These are phyloP conservation scores for Fusarium sambucinum DNA, from an alignment of 2,329 filamentous ascomycete genomes.

Conservation along the genomic window DNA sequence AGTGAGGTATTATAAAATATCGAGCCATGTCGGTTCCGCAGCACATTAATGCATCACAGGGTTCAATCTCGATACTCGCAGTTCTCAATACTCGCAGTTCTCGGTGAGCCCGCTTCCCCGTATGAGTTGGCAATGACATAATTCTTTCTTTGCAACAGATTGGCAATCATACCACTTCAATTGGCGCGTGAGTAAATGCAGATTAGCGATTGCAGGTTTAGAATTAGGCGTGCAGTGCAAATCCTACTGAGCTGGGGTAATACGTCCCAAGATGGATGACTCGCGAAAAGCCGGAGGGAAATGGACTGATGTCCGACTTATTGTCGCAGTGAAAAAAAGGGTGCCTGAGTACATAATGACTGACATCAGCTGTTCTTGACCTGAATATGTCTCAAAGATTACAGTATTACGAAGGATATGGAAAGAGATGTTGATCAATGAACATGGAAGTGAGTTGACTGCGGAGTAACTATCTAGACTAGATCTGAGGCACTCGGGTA, in stretches of 20 bases:
- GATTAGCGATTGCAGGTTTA: constrained; percentile 1
- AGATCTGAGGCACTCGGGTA: constrained; percentile 16
- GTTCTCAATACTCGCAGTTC: not conserved
- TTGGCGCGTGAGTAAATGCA: constrained; percentile 8
- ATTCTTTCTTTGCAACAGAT: not conserved
- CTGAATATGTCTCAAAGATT: not conserved
- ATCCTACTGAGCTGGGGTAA: not conserved
- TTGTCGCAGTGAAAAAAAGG: constrained; percentile 19
- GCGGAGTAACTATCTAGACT: not conserved
- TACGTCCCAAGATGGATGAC: not conserved
- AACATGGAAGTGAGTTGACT: not conserved
- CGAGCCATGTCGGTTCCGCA: not conserved
- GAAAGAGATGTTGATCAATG: not conserved
- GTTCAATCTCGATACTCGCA: not conserved
- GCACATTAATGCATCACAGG: not conserved
- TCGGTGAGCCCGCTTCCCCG: not conserved
- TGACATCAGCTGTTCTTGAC: not conserved
- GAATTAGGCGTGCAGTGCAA: not conserved
- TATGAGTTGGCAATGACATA: not conserved
- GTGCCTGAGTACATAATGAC: not conserved
- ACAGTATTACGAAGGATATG: not conserved
- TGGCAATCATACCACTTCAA: constrained; percentile 34
- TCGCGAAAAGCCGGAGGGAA: constrained; percentile 30
- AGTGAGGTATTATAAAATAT: not conserved
- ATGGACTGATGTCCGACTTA: constrained; percentile 23